Conservation (phyloP, 2,329 filamentous ascomycete genomes). For the Paraphaeosphaeria minitans region DNA sequence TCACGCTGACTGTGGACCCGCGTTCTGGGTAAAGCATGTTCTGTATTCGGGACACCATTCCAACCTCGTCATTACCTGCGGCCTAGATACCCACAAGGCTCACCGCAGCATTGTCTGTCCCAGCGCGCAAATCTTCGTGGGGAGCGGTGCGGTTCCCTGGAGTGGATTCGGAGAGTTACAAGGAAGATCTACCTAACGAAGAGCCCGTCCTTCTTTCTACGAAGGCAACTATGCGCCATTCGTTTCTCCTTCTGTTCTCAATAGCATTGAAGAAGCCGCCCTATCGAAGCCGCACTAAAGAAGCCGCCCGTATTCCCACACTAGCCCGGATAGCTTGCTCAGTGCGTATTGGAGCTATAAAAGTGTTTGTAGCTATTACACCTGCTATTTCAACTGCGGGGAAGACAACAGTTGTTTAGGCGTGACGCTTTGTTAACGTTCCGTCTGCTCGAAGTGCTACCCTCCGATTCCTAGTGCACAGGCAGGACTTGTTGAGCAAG, state of each 20-base stretch:
- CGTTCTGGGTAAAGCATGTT: conserved; percentile 1
- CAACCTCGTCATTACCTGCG: conserved; percentile 21
- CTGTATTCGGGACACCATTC: conserved; percentile 11
- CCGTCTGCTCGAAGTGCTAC: neutral
- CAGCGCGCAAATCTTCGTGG: conserved; percentile 15
- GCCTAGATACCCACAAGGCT: conserved; percentile 13
- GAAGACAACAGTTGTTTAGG: no score
- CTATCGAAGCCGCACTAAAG: no score
- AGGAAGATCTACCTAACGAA: conserved; percentile 12
- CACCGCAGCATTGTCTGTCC: conserved; percentile 22
- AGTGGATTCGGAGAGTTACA: conserved; percentile 10
- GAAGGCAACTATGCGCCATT: conserved; percentile 14
- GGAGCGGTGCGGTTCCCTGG: conserved; percentile 17
- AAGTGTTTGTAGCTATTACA: no score
- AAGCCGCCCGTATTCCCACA: no score
- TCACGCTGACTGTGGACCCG: no score
- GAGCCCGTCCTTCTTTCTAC: conserved; percentile 18
- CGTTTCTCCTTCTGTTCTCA: neutral
- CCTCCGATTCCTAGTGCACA: neutral
- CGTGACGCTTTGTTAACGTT: neutral
- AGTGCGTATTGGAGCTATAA: no score
- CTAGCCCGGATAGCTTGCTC: no score
- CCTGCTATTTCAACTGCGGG: no score
- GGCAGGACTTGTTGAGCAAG: neutral
- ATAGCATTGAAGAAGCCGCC: no score